Conservation (phyloP, 1,139 yeast species). For the Yamadazyma mexicana region DNA sequence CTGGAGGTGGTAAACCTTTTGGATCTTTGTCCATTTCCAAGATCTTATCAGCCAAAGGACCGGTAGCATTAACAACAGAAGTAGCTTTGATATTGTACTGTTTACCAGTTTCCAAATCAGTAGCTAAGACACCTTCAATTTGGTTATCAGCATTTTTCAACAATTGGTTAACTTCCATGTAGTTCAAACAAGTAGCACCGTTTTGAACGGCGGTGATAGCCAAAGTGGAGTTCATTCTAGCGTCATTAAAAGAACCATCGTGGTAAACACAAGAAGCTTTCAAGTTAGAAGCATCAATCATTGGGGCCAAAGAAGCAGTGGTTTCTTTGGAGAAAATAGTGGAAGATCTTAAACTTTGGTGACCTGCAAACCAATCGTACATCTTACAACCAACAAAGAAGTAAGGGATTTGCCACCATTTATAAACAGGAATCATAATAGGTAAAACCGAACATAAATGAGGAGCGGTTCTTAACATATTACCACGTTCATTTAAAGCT, state of each 20-base stretch:
- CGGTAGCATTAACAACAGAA: conserved; percentile 88
- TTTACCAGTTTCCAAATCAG: conserved; percentile 72
- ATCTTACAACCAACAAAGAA: conserved; percentile 89
- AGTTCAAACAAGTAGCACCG: conserved; percentile 90
- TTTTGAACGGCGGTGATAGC: conserved; percentile 83
- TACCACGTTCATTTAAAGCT: conserved; percentile 89
- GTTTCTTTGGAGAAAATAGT: conserved; percentile 69
- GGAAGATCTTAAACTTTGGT: conserved; percentile 78
- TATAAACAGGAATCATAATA: conserved; percentile 91
- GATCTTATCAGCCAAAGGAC: conserved; percentile 84
- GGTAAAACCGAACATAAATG: conserved; percentile 87
- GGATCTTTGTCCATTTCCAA: conserved; percentile 84
- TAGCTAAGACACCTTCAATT: conserved; percentile 73
- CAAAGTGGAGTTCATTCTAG: conserved; percentile 84
- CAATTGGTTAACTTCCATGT: conserved; percentile 76
- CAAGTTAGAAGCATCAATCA: conserved; percentile 75
- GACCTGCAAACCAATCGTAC: conserved; percentile 93
- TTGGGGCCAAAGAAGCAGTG: conserved; percentile 81
- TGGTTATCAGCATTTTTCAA: conserved; percentile 61
- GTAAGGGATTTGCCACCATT: conserved; percentile 96
- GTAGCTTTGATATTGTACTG: conserved; percentile 63
- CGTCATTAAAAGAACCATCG: conserved; percentile 92
- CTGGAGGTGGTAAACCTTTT: conserved; percentile 60
- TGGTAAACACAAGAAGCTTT: conserved; percentile 93
- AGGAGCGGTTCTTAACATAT: conserved; percentile 89